phyloP scores from a whole-genome alignment of 306 rosid genomes.

The Quercus rubra region DNA sequence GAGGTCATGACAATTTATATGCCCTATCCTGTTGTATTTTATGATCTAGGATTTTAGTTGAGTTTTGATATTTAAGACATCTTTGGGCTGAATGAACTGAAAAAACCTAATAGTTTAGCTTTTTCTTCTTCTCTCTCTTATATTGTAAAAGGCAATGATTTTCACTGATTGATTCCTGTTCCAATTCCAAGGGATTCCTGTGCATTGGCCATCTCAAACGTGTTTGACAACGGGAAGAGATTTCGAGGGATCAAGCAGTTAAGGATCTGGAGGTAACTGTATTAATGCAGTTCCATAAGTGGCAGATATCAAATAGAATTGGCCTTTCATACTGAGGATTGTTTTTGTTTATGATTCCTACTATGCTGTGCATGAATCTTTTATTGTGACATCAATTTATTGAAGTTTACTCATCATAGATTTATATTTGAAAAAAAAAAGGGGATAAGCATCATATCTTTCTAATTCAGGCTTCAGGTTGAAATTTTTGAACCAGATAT shows the following conservation, averaged over 20 bases:
- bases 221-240: conserved; percentile 52
- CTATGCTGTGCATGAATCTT: too few relatives aligned
- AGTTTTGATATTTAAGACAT: neutral
- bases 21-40: neutral
- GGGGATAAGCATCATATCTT: neutral
- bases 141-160: neutral
- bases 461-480: neutral
- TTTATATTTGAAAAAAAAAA: neutral
- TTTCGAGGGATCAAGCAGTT: conserved; percentile 65
- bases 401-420: neutral
- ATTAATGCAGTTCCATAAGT: neutral
- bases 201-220: conserved; percentile 75
- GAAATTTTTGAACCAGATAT: neutral
- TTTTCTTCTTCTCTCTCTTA: neutral
- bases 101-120: neutral
- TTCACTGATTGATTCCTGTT: conserved; percentile 10
- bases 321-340: neutral
- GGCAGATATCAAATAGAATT: neutral
- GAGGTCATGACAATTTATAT: neutral
- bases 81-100: neutral
- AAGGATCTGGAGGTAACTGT: conserved; percentile 58
- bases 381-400: neutral
- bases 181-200: conserved; percentile 56
- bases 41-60: neutral
- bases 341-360: neutral